A percentile compares a stretch with the other conserved stretches of the same genome.
Evolutionary conservation across 768 basidiomycete species (phyloP).

Genomic region (Zangia roseola): DNA sequence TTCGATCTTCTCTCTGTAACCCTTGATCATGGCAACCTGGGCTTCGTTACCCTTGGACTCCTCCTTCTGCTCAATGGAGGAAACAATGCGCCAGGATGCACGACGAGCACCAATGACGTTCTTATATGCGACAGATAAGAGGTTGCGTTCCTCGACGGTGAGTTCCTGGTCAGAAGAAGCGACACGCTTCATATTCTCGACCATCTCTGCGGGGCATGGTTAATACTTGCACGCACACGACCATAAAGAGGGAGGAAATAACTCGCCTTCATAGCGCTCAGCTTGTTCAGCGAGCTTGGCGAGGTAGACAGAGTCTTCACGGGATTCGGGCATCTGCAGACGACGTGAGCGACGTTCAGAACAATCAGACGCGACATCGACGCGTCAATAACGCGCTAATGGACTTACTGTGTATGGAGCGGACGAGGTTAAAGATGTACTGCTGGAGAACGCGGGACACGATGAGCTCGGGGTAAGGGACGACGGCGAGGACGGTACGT

Average conservation of each 20-base stretch:
- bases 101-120: slow-evolving; percentile 98
- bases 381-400: slow-evolving; percentile 40
- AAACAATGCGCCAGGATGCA: slow-evolving; percentile 97
- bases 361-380: slow-evolving; percentile 23
- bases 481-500: slow-evolving; percentile 37
- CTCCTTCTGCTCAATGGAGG: slow-evolving; percentile 99
- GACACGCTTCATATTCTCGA: slow-evolving; percentile 99
- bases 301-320: slow-evolving; percentile 98
- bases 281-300: slow-evolving; percentile 99
- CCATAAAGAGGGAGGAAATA: neutral
- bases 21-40: slow-evolving; percentile 96
- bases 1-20: slow-evolving; percentile 98
- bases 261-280: slow-evolving; percentile 94
- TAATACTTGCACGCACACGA: slow-evolving; percentile 12
- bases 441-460: slow-evolving; percentile 15
- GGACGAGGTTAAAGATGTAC: slow-evolving; percentile 15
- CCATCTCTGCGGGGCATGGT: slow-evolving; percentile 69
- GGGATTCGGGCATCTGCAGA: slow-evolving; percentile 69
- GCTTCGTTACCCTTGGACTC: slow-evolving; percentile 97
- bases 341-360: slow-evolving; percentile 17
- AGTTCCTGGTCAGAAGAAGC: slow-evolving; percentile 97
- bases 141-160: slow-evolving; percentile 97
- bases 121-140: slow-evolving; percentile 98
- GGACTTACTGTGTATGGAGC: slow-evolving; percentile 41
- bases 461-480: slow-evolving; percentile 37